Evolutionary conservation across 352 stramenopile genomes (phyloP), one percentile per base, ranked within the genome.

Genomic region (Halophytophthora batemanensis): DNA sequence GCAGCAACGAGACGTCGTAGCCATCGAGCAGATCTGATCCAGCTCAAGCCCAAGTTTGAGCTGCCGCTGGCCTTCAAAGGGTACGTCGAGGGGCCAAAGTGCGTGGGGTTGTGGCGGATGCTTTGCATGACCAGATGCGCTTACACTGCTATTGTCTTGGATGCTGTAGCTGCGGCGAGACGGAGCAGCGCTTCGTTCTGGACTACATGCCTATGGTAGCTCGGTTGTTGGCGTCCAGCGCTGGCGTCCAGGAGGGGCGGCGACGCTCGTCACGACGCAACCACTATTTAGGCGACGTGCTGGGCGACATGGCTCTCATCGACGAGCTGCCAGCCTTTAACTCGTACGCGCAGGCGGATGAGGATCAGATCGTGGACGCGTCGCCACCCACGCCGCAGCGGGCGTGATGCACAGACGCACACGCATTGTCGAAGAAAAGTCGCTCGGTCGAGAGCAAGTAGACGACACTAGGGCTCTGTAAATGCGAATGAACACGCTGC

Each of bases 151-250:
- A 36, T 19, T 21, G 8, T 34, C 33, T 10, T 28, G 28, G 25
- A 35, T 44, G 46, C n/a, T 64, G 44, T 51, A 76, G 58, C 53
- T 66, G 66, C 17, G 60, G 62, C 23, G 59, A 60, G 33, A 65
- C 65, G 23, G 74, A 71, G 45, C 22, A 60, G 10, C 61, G 59
- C 31, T 86, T 87, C 51, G 59, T 59, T 7, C 53, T 85, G 31
- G 82, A 93, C 61, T 88, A 87, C 59, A 65, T 90, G 57, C 79
- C 82, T 12, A 77, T 89, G 71, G 49, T 93, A 36, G 66, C 69
- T 38, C 69, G 67, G 22, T 61, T 93, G 44, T 40, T 77, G 8
- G 60, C 56, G 22, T 70, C 62, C 39, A 86, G 64, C 41, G 70
- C 69, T 4, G 68, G 62, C 4, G 51, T 75, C 38, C 71, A 87